Conservation (phyloP, 1,284 basidiomycete species). For the Bothia castanella region DNA sequence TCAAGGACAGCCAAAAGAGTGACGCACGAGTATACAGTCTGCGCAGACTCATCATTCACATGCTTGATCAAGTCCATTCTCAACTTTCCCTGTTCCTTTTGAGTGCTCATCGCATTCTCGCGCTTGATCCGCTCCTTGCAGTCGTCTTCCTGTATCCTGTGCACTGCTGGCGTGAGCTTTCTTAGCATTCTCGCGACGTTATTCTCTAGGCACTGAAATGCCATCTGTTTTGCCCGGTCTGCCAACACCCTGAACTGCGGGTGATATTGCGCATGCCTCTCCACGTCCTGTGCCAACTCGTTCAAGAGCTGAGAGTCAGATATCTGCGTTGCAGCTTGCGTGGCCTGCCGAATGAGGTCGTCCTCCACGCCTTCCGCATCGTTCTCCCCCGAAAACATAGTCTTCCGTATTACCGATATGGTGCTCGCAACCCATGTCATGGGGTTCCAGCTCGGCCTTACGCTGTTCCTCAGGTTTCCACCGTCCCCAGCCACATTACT, state of each 20-base stretch:
- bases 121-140: neutral
- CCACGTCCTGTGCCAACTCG: neutral
- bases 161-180: neutral
- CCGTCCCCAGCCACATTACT: neutral
- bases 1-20: neutral
- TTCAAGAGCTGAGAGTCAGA: neutral
- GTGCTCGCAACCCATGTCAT: neutral
- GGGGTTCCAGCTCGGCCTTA: fast-evolving
- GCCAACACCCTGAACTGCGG: neutral
- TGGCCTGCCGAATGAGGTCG: conserved; percentile 1
- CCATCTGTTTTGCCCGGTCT: neutral
- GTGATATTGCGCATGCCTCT: neutral
- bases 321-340: neutral
- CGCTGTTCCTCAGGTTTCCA: neutral
- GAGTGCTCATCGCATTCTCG: conserved; percentile 4
- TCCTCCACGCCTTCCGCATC: neutral
- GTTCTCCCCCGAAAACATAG: conserved; percentile 12
- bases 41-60: conserved; percentile 21
- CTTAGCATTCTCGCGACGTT: neutral
- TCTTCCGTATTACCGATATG: neutral
- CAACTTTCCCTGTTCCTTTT: conserved; percentile 14
- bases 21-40: conserved; percentile 6
- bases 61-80: conserved; percentile 26
- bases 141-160: neutral
- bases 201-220: neutral